Conservation (phyloP, 192 early-diverging fungal species). For the Coemansia sp. region DNA sequence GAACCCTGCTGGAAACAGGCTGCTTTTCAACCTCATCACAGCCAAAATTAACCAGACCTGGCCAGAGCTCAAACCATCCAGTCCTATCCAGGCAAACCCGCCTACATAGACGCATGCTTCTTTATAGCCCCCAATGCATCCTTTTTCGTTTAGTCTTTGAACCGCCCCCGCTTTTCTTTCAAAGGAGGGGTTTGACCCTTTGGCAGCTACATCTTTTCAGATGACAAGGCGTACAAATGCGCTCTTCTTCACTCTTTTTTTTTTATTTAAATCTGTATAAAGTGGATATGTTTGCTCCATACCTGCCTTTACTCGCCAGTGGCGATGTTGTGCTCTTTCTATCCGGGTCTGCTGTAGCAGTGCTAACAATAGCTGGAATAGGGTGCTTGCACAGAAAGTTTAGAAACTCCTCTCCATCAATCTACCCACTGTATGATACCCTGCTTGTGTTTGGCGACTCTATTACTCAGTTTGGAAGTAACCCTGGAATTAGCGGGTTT, state of each 20-base stretch:
- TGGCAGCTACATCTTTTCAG: background rate
- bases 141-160: too few relatives aligned
- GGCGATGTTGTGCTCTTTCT: too few relatives aligned
- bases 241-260: background rate
- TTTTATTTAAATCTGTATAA: too few relatives aligned
- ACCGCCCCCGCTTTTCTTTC: too few relatives aligned
- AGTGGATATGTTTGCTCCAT: too few relatives aligned
- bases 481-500: conserved; percentile 48
- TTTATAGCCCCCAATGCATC: background rate
- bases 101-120: background rate
- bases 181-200: too few relatives aligned
- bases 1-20: conserved; percentile 54
- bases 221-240: background rate
- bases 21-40: conserved; percentile 20
- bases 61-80: conserved; percentile 21
- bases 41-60: conserved; percentile 7
- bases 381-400: background rate
- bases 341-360: background rate
- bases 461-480: conserved; percentile 27
- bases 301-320: too few relatives aligned
- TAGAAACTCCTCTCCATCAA: background rate
- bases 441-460: conserved; percentile 38
- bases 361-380: background rate
- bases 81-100: background rate
- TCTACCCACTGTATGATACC: conserved; percentile 24